Evolutionary conservation across 805 yeast genomes (phyloP).

Genomic region (Komagataella pastoris): DNA sequence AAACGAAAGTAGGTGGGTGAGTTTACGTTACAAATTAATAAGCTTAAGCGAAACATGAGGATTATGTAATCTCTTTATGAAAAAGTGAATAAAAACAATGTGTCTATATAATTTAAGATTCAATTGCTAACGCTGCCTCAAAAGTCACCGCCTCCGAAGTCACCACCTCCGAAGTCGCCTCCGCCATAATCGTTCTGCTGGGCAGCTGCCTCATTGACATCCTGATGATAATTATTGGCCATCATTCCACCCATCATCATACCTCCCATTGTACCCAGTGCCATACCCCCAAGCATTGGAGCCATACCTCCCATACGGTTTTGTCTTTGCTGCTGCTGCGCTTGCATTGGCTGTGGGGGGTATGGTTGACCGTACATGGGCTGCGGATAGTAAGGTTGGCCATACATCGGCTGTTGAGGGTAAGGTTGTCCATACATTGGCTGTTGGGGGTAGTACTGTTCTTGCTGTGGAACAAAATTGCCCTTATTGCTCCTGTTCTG

Average conservation of each 20-base stretch:
- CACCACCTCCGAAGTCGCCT: slow-evolving; percentile 6
- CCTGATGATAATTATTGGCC: slow-evolving; percentile 1
- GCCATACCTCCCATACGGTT: slow-evolving; percentile 14
- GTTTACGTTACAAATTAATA: neutral
- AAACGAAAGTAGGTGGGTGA: neutral
- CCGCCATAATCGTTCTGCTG: slow-evolving; percentile 2
- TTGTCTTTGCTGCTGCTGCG: slow-evolving; percentile 8
- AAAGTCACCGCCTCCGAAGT: slow-evolving; percentile 12
- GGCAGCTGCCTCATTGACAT: neutral
- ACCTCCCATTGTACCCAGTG: slow-evolving; percentile 18
- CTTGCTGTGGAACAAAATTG: slow-evolving; percentile 2
- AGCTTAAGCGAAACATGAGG: neutral
- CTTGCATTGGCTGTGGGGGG: slow-evolving; percentile 8
- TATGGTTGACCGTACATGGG: slow-evolving; percentile 8
- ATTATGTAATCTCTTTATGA: neutral
- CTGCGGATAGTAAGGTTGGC: slow-evolving; percentile 8
- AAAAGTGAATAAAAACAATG: neutral
- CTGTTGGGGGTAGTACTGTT: slow-evolving; percentile 7
- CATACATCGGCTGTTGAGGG: slow-evolving; percentile 4
- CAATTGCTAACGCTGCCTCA: slow-evolving; percentile 11
- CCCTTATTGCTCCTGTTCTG: neutral
- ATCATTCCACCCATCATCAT: slow-evolving; percentile 10
- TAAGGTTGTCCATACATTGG: slow-evolving; percentile 6
- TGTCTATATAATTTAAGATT: neutral
- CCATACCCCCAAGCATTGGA: slow-evolving; percentile 17